A percentile compares a stretch with the other conserved stretches of the same genome.
These are phyloP conservation scores for Thelephora ganbajun DNA, from an alignment of 768 basidiomycete genomes.

Conservation along the genomic window DNA sequence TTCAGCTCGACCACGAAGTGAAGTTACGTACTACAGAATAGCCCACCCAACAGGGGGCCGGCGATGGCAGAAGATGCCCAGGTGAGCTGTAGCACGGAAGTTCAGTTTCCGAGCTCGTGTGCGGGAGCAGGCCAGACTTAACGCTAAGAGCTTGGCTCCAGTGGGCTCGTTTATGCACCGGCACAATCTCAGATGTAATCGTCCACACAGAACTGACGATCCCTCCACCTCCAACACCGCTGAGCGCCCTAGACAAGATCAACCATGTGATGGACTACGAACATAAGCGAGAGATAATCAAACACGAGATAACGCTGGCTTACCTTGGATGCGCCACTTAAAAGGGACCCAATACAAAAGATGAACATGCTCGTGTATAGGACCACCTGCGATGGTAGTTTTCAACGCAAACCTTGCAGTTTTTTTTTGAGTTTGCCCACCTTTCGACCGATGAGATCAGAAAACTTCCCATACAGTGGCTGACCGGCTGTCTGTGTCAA, in stretches of 20 bases:
- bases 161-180: conserved; percentile 52
- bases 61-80: conserved; percentile 81
- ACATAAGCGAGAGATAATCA: conserved; percentile 1
- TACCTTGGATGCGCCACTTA: conserved; percentile 67
- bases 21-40: conserved; percentile 53
- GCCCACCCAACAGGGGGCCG: conserved; percentile 70
- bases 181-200: conserved; percentile 75
- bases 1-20: conserved; percentile 1
- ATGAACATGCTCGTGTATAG: conserved; percentile 61
- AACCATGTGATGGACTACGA: conserved; percentile 46
- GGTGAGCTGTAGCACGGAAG: conserved; percentile 26
- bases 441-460: conserved; percentile 71
- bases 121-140: background rate
- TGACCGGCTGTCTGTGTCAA: conserved; percentile 79
- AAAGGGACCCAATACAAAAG: conserved; percentile 65
- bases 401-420: conserved; percentile 2
- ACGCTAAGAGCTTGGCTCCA: conserved; percentile 74
- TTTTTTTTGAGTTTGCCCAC: conserved; percentile 22
- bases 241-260: conserved; percentile 47
- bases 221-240: conserved; percentile 78
- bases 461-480: conserved; percentile 68
- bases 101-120: background rate
- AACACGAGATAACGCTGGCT: conserved; percentile 6
- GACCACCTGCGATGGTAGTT: conserved; percentile 31
- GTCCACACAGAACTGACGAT: conserved; percentile 82